phyloP scores from a whole-genome alignment of 2,329 filamentous ascomycete genomes.

The Tolypocladium ophioglossoides region DNA sequence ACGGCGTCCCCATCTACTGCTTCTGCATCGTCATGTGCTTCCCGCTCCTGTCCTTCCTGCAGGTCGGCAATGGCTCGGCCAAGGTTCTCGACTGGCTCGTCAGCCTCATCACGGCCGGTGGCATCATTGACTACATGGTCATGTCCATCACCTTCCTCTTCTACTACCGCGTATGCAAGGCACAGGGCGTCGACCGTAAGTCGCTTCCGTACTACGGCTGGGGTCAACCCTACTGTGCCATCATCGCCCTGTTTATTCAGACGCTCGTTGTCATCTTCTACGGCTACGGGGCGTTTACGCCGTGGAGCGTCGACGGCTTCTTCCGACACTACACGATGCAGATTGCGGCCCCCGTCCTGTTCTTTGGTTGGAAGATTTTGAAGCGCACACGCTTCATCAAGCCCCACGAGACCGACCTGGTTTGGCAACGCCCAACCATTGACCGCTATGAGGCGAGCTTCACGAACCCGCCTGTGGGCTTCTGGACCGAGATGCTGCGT shows the following conservation, averaged over 20 bases:
- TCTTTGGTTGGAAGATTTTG: conserved; percentile 51
- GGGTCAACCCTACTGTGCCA: conserved; percentile 48
- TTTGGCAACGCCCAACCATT: conserved; percentile 49
- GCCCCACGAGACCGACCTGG: conserved; percentile 45
- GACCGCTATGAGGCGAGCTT: conserved; percentile 47
- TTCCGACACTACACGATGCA: conserved; percentile 48
- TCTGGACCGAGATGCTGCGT: conserved; percentile 43
- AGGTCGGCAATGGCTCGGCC: conserved; percentile 35
- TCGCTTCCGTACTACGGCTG: conserved; percentile 46
- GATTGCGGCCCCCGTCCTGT: conserved; percentile 41
- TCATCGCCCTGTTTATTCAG: conserved; percentile 32
- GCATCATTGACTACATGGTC: conserved; percentile 53
- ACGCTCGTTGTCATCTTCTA: conserved; percentile 36
- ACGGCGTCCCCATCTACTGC: conserved; percentile 51
- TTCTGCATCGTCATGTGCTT: conserved; percentile 43
- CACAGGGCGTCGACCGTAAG: conserved; percentile 40
- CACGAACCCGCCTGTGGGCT: conserved; percentile 34
- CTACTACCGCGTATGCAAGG: conserved; percentile 41
- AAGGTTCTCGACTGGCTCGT: conserved; percentile 43
- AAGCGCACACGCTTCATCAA: conserved; percentile 45
- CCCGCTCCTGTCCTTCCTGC: conserved; percentile 41
- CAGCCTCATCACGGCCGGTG: conserved; percentile 45
- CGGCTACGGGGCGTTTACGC: conserved; percentile 42
- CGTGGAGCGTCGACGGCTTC: conserved; percentile 37
- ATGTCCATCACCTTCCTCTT: conserved; percentile 34